Base-by-base conservation (phyloP, 176 grass and related monocot species). In the Triticum monococcum region DNA sequence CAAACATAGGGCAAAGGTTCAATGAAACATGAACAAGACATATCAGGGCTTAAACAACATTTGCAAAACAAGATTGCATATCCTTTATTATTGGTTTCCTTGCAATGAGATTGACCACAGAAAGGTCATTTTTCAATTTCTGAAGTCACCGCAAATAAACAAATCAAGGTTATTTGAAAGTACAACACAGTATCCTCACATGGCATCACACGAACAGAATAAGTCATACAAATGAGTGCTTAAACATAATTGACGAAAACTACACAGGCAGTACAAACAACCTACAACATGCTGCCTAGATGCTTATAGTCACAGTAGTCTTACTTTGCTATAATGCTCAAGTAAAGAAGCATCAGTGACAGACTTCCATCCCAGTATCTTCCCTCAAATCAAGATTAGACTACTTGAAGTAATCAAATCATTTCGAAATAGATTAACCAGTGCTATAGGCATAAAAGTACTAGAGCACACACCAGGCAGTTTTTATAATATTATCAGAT, bases 51-150 rank as follows among this genome's bases (percentile, higher is more conserved):
- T 64, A 68, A 31, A 71, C 32, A 45, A 77, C 40, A 72, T 59
- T 50, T 4, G 4, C 32, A 9, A 70, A 83, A 73, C 13, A 66
- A 40, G 40, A 67, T 73, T 7, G 63, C 23, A 84, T 31, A 84
- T 31, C 12, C 17, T 85, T 26, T 65, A 13, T 26, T 68, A 56
- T 30, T 14, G 4, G 33, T 84, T 26, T 20, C 16, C 5, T 37
- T 60, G 80, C 11, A 83, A 78, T 16, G 86, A 59, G 20, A 37
- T 20, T 26, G 46, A 16, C 33, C 67, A 68, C 28, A 64, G 23
- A 65, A 89, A 77, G 14, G 22, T 24, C 63, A 68, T 28, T 64
- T 13, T 79, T 77, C 20, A 73, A 75, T 43, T 82, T 90, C 9
- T 64, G 11, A 73, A 86, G 18, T 24, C 14, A 56, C 45, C 33